A percentile compares a stretch with the other conserved stretches of the same genome.
These are phyloP conservation scores for Penicillium sp. DNA, from an alignment of 2,329 filamentous ascomycete species.

Conservation along the genomic window DNA sequence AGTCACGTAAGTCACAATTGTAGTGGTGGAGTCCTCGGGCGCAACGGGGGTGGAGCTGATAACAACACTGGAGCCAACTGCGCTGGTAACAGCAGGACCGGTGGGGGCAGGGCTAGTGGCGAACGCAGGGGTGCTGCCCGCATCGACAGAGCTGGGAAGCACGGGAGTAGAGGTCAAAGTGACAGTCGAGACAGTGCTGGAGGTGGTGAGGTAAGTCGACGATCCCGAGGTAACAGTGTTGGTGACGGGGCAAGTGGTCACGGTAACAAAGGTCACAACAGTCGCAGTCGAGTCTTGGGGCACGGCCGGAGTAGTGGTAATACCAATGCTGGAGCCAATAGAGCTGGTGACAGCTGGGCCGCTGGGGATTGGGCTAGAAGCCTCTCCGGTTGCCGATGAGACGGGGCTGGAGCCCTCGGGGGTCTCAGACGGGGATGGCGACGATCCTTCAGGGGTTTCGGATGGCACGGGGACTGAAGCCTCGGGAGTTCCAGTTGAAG, in stretches of 20 bases:
- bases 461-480: not conserved
- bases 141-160: conserved; percentile 6
- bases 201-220: conserved; percentile 54
- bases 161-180: conserved; percentile 13
- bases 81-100: conserved; percentile 9
- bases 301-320: conserved; percentile 4
- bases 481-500: not conserved
- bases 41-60: conserved; percentile 12
- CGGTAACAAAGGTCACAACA: conserved; percentile 32
- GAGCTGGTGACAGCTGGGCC: not conserved
- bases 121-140: conserved; percentile 15
- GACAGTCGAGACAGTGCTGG: conserved; percentile 59
- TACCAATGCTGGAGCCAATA: conserved; percentile 1
- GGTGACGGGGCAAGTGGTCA: conserved; percentile 37
- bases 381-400: not conserved
- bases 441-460: not conserved
- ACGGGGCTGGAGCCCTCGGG: not conserved
- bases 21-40: conserved; percentile 16
- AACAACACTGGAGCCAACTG: conserved; percentile 1
- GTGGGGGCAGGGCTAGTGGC: conserved; percentile 37
- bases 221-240: conserved; percentile 45
- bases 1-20: conserved; percentile 16
- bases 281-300: conserved; percentile 26
- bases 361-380: not conserved
- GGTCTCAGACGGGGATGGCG: not conserved